These are phyloP conservation scores for Zymoseptoria brevis DNA, from an alignment of 2,329 filamentous ascomycete species.

Conservation along the genomic window DNA sequence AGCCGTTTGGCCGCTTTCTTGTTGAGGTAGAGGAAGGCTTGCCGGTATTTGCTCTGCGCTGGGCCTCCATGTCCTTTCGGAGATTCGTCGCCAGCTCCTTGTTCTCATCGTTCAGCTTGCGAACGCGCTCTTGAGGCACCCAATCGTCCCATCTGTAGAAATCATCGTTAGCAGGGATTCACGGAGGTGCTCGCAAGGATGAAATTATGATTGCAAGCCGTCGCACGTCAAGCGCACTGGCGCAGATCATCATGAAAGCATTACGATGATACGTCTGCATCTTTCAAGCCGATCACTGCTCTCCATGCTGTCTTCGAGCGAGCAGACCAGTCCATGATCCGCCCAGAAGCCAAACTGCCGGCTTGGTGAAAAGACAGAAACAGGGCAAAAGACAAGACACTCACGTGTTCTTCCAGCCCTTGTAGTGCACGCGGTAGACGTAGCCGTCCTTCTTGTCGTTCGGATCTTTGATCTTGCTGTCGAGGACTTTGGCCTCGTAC, in stretches of 20 bases:
- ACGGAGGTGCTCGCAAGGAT: neutral
- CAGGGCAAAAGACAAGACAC: conserved; percentile 29
- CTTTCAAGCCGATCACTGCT: neutral
- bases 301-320: neutral
- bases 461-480: conserved; percentile 56
- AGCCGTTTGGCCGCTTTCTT: conserved; percentile 50
- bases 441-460: conserved; percentile 65
- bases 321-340: neutral
- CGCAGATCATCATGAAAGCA: neutral
- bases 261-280: neutral
- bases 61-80: conserved; percentile 57
- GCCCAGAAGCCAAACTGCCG: neutral
- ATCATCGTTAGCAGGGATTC: conserved; percentile 6
- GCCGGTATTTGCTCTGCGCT: conserved; percentile 41
- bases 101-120: conserved; percentile 92
- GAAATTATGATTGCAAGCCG: neutral
- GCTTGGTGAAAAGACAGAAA: neutral
- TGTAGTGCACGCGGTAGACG: conserved; percentile 94
- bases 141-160: conserved; percentile 82
- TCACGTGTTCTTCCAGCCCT: conserved; percentile 96
- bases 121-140: conserved; percentile 86
- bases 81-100: conserved; percentile 75
- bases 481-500: conserved; percentile 93
- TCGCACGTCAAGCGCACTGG: neutral
- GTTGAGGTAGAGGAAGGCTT: conserved; percentile 35